These are phyloP conservation scores for Solanum phureja DNA, from an alignment of 257 asterid genomes.

Conservation along the genomic window DNA sequence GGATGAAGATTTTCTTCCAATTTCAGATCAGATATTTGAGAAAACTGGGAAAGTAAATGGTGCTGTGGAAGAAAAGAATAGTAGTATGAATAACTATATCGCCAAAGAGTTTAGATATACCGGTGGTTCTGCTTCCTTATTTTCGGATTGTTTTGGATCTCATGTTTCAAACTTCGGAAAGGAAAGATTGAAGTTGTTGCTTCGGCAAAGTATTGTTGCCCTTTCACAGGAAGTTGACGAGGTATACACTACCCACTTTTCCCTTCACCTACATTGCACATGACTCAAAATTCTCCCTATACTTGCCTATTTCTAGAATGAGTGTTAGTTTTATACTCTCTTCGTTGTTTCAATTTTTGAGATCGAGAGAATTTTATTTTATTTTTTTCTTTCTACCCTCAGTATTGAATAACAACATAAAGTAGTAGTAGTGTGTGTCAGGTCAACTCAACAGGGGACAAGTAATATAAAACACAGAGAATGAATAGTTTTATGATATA, in stretches of 20 bases:
- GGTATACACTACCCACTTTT: slow-evolving; percentile 21
- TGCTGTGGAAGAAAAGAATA: slow-evolving; percentile 5
- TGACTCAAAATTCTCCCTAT: neutral
- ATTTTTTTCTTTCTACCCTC: neutral
- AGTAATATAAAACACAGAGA: neutral
- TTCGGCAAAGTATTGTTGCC: slow-evolving; percentile 43
- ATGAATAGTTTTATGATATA: neutral
- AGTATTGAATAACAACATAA: neutral
- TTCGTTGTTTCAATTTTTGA: neutral
- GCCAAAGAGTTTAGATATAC: neutral
- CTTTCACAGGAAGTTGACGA: slow-evolving; percentile 68
- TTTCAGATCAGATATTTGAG: slow-evolving; percentile 12
- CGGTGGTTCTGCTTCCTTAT: slow-evolving; percentile 24
- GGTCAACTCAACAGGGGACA: neutral
- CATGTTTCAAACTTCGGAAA: slow-evolving; percentile 36
- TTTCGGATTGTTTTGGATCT: slow-evolving; percentile 51
- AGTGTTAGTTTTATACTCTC: neutral
- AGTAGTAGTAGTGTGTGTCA: neutral
- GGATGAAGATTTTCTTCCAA: slow-evolving; percentile 35
- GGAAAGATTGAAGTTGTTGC: slow-evolving; percentile 45
- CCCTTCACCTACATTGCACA: neutral
- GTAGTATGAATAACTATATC: slow-evolving; percentile 8
- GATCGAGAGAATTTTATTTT: neutral
- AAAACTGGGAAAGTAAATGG: slow-evolving; percentile 10
- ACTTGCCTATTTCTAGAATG: neutral